A percentile compares a stretch with the other conserved stretches of the same genome.
phyloP scores from a whole-genome alignment of 192 early-diverging fungal species.

The Chytriomyces sp. region DNA sequence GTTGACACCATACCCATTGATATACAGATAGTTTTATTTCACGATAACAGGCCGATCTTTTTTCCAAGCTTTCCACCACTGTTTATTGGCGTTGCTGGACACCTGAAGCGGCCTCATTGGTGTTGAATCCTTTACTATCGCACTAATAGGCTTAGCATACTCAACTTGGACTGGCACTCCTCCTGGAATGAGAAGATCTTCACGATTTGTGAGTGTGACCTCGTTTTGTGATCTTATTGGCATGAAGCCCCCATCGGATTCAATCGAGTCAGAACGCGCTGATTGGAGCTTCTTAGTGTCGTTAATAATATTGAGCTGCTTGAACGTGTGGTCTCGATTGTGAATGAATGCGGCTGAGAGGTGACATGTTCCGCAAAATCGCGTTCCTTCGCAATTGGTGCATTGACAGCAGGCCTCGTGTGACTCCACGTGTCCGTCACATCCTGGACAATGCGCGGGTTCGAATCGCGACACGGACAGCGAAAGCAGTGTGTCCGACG shows the following conservation, averaged over 20 bases:
- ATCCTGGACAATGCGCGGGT: not conserved
- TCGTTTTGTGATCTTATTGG: not conserved
- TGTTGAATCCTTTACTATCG: not conserved
- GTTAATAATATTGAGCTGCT: not conserved
- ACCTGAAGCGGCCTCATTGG: not conserved
- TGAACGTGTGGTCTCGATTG: not conserved
- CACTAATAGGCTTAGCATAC: no score
- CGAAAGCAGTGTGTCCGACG: not conserved
- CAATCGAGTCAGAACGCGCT: not conserved
- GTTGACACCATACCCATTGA: no score
- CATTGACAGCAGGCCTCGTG: not conserved
- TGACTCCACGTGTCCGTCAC: not conserved
- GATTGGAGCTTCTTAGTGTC: not conserved
- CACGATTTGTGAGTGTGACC: not conserved
- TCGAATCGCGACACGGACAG: not conserved
- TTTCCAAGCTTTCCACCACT: not conserved
- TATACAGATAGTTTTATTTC: no score
- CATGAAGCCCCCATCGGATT: not conserved
- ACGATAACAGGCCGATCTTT: not conserved
- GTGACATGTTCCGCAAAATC: not conserved
- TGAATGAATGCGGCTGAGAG: constrained; percentile 4
- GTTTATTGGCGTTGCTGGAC: not conserved
- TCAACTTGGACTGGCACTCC: no score
- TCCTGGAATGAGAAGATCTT: not conserved
- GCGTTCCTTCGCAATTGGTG: not conserved